Evolutionary conservation across 176 grass and related monocot genomes (phyloP), one percentile per base, ranked within the genome.

Genomic region (Coix lacrymajobi): DNA sequence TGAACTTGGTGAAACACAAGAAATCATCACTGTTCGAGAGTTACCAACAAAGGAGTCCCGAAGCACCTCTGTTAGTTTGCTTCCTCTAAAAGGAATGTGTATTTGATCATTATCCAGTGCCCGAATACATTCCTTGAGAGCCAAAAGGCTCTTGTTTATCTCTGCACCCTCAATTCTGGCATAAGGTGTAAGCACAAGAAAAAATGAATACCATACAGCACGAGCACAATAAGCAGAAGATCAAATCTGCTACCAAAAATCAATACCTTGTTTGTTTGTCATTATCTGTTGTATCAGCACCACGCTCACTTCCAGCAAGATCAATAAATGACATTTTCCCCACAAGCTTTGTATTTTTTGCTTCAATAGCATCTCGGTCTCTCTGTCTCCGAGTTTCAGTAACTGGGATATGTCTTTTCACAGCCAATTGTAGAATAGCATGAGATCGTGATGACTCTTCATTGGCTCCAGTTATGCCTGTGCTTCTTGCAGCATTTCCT

Each of bases 401-500:
- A 48, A 92, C 49, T 78, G 85, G 43, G 56, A 88, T 87, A 69
- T 96, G 93, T 66, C 94, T 99, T 84, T 99, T 99, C 69, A 99
- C 87, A 78, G 89, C 89, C 46, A 99, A 48, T 82, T 99, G 96
- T 69, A 99, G 70, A 84, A 99, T 99, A 77, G 96, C 96, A 83
- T 99, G 96, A 56, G 92, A 96, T 85, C 96, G 90, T 39, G 96
- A 99, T 76, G 96, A 99, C 75, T 99, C 96, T 88, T 99, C 96
- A 75, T 99, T 99, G 19, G 96, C 96, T 39, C 96, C 96, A 3
- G 96, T 99, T 78, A 93, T 92, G 32, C 96, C 96, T 65, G 96
- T 99, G 77, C 96, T 99, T 68, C 96, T 88, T 67, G 96, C 73
- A 24, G 91, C 89, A 88, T 99, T 99, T 79, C 96, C 97, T 90